A percentile compares a stretch with the other conserved stretches of the same genome.
Conservation (phyloP, 1,139 yeast genomes). For the Debaryomyces subglobosus region DNA sequence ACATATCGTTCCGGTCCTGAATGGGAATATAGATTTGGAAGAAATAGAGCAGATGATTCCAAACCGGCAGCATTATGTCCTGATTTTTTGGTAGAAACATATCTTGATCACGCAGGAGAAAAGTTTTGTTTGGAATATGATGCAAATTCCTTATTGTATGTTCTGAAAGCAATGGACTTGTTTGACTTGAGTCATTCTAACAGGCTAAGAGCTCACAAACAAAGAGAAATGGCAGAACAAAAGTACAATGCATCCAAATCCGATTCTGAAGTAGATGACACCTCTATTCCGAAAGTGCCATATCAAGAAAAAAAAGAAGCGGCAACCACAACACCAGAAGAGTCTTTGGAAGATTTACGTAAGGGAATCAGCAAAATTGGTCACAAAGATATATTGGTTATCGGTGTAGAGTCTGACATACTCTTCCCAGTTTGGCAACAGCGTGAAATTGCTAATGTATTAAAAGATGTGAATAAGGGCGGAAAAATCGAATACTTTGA, state of each 20-base stretch:
- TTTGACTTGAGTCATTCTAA: constrained; percentile 72
- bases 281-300: constrained; percentile 57
- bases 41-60: constrained; percentile 81
- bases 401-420: constrained; percentile 91
- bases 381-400: constrained; percentile 68
- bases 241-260: constrained; percentile 17
- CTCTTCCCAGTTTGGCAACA: constrained; percentile 96
- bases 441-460: constrained; percentile 69
- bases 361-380: constrained; percentile 67
- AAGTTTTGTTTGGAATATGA: constrained; percentile 91
- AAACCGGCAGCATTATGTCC: constrained; percentile 88
- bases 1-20: constrained; percentile 96
- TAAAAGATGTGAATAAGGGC: constrained; percentile 38
- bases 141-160: constrained; percentile 83
- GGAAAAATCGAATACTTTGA: constrained; percentile 63
- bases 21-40: constrained; percentile 92
- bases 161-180: constrained; percentile 92
- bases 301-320: constrained; percentile 51
- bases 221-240: constrained; percentile 41
- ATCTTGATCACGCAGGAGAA: constrained; percentile 92
- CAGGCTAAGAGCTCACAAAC: constrained; percentile 44
- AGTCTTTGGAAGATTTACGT: constrained; percentile 60
- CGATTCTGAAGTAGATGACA: constrained; percentile 17
- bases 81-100: constrained; percentile 88
- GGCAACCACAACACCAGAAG: constrained; percentile 49